Base-by-base conservation (phyloP, 2,329 filamentous ascomycete species). In the Hypoxylon sp. region DNA sequence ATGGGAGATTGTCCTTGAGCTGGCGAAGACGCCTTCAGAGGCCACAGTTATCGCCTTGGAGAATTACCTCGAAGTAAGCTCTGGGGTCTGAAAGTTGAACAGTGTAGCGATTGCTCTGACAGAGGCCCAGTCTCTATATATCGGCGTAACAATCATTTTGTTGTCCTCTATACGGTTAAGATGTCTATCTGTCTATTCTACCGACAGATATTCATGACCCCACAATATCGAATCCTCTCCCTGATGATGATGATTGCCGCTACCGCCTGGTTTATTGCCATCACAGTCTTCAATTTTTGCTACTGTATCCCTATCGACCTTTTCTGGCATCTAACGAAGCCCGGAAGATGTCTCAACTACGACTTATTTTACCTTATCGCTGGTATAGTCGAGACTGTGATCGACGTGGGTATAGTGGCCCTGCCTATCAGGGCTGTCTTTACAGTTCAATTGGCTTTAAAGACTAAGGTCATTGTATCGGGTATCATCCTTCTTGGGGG, bases 141-240 rank as follows among this genome's bases (percentile, higher is more conserved):
- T 37, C 12, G 34, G 14, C 14, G 7, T 37, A 6, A 16, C 23
- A 7, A 46, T 46, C 1, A 3, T 25, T 27, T 12, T 14, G 4
- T 46, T 23, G 9, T 6, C n/a, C 43, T 46, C 1, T 46, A 23
- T n/a, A 12, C 21, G 2, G 11, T 27, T 7, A 46, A 46, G 11
- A 46, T 46, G 21, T 46, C 43, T 23, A 46, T 46, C 19, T 46
- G 43, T 14, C 11, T 46, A 46, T 27, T 27, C 9, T 46, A 46
- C 23, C 43, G 43, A 25, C 43, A 25, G 5, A 46, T 46, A 1
- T 46, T 46, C 11, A 14, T 23, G 9, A 27, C 11, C 12, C 43
- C 5, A 11, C 19, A 12, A 27, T 46, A 25, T 27, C 21, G 9
- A n/a, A 14, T 46, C 21, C 3, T 23, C 21, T 25, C 43, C 19